Evolutionary conservation across 192 early-diverging fungal species (phyloP).

Genomic region (Coemansia sp.): DNA sequence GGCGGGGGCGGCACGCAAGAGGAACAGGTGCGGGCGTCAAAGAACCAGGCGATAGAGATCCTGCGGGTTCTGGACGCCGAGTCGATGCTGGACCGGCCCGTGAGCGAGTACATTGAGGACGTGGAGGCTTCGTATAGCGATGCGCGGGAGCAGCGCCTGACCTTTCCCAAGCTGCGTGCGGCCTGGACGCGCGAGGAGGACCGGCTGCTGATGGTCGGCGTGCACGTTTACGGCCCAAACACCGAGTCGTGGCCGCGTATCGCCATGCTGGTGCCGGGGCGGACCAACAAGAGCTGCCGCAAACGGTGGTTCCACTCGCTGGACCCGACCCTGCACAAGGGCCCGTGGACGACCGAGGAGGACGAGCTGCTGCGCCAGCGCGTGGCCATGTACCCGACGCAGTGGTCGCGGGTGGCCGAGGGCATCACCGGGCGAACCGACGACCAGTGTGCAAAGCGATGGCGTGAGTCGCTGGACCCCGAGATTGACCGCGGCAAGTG

Average conservation of each 20-base stretch:
- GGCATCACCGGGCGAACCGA: slow-evolving; percentile 74
- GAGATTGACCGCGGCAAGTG: slow-evolving; percentile 66
- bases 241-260: slow-evolving; percentile 76
- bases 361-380: slow-evolving; percentile 65
- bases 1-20: not conserved
- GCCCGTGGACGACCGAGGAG: slow-evolving; percentile 77
- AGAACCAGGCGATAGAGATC: slow-evolving; percentile 35
- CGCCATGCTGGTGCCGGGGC: slow-evolving; percentile 65
- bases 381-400: slow-evolving; percentile 60
- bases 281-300: slow-evolving; percentile 78
- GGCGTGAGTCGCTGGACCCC: slow-evolving; percentile 83
- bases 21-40: slow-evolving; percentile 34
- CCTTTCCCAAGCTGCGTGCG: slow-evolving; percentile 46
- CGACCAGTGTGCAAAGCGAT: slow-evolving; percentile 87
- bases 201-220: slow-evolving; percentile 61
- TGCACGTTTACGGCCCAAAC: slow-evolving; percentile 65
- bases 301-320: slow-evolving; percentile 79
- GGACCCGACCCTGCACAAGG: slow-evolving; percentile 67
- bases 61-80: slow-evolving; percentile 23
- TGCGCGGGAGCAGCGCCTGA: slow-evolving; percentile 6
- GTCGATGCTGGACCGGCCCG: slow-evolving; percentile 10
- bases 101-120: slow-evolving; percentile 22
- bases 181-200: slow-evolving; percentile 81
- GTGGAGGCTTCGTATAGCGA: slow-evolving; percentile 38
- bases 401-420: slow-evolving; percentile 81